Percentiles rank a stretch among this genome's conserved stretches.
These are phyloP conservation scores for Acer saccharum DNA, from an alignment of 345 rosid genomes.

Conservation along the genomic window DNA sequence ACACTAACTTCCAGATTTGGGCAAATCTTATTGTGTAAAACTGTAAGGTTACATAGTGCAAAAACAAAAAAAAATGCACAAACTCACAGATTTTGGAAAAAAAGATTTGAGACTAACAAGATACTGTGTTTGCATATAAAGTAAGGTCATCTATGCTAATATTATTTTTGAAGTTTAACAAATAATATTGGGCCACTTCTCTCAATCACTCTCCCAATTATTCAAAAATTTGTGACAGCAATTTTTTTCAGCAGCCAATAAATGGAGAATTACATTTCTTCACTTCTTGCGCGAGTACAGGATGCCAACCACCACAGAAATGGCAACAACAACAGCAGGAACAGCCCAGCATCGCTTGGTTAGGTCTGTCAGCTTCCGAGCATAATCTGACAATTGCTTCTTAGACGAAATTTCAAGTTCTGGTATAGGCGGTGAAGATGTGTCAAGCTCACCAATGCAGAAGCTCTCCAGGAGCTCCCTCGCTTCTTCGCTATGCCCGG, in stretches of 20 bases:
- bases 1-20: too few relatives aligned
- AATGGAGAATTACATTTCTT: constrained; percentile 13
- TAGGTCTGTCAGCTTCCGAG: constrained; percentile 48
- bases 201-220: constrained; percentile 13
- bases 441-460: constrained; percentile 79
- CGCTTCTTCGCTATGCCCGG: constrained; percentile 76
- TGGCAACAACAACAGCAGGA: constrained; percentile 58
- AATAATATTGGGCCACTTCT: constrained; percentile 8
- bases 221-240: constrained; percentile 22
- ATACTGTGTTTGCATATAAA: not conserved
- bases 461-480: constrained; percentile 65
- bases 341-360: constrained; percentile 70
- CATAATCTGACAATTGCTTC: constrained; percentile 31
- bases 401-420: constrained; percentile 64
- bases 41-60: too few relatives aligned
- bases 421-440: constrained; percentile 47
- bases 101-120: not conserved
- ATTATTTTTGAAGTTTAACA: not conserved
- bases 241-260: constrained; percentile 5
- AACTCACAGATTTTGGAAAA: too few relatives aligned
- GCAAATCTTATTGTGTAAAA: too few relatives aligned
- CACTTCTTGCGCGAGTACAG: constrained; percentile 63
- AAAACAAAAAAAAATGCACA: too few relatives aligned
- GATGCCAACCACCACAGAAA: constrained; percentile 67
- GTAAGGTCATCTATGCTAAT: not conserved